Base-by-base conservation (phyloP, 1,139 yeast genomes). In the Kurtzmaniella quercitrusa region DNA sequence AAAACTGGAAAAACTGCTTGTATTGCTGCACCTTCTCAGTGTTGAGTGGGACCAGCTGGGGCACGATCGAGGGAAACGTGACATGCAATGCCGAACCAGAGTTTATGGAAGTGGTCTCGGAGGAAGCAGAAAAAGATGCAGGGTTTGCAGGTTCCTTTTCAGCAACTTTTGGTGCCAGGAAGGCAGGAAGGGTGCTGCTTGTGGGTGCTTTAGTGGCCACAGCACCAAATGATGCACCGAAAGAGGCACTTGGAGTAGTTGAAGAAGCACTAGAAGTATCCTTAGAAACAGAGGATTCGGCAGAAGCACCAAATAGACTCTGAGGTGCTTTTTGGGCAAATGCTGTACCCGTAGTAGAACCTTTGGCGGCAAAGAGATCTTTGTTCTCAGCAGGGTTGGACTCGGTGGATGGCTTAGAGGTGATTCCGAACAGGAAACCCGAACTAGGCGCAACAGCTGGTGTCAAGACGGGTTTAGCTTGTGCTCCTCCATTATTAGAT, bases 341-440 rank as follows among this genome's bases (percentile, higher is more conserved):
- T n/a, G n/a, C n/a, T n/a, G n/a, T n/a, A n/a, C n/a, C n/a, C n/a
- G n/a, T n/a, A n/a, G n/a, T n/a, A n/a, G n/a, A n/a, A n/a, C n/a
- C n/a, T 26, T 26, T 26, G 30, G 30, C 9, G 9, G 30, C 30
- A 9, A 26, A 26, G n/a, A 26, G 30, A 26, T 26, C 30, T 14
- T 5, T 26, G n/a, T 9, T 9, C 14, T 26, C 30, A 9, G 34
- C 34, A 3, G 41, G 41, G 15, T 38, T 38, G 36, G 20, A 19
- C 6, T 32, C 41, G 5, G 20, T 20, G 3, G 36, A 6, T 3
- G 37, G 36, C 21, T 33, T 18, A 7, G 20, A 30, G 19, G 33
- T 16, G 33, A 22, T 19, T 5, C 41, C 41, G 20, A 38, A 38
- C 20, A 22, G 22, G n/a, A 38, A 38, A 4, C 36, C 34, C n/a